Evolutionary conservation across 306 rosid species (phyloP).

Genomic region (Lagenaria siceraria): DNA sequence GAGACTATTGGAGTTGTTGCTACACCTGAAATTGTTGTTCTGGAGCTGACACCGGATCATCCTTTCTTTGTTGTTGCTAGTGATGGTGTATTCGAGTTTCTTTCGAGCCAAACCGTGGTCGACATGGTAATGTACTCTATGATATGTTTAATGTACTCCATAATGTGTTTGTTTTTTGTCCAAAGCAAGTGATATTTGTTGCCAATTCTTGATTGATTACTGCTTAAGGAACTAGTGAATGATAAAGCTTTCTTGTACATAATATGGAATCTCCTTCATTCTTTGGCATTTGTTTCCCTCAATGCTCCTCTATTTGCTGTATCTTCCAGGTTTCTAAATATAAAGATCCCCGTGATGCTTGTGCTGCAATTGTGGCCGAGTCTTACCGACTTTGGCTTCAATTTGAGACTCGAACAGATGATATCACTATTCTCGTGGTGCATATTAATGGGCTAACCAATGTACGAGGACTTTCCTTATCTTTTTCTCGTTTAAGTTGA

Average conservation of each 20-base stretch:
- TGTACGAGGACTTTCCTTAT: slow-evolving; percentile 30
- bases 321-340: slow-evolving; percentile 64
- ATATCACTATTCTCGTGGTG: slow-evolving; percentile 90
- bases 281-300: neutral
- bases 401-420: slow-evolving; percentile 98
- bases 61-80: slow-evolving; percentile 96
- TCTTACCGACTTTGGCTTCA: slow-evolving; percentile 97
- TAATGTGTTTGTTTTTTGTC: neutral
- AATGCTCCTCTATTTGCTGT: slow-evolving; percentile 9
- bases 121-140: slow-evolving; percentile 63
- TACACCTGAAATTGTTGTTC: slow-evolving; percentile 77
- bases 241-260: neutral
- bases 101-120: slow-evolving; percentile 88
- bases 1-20: slow-evolving; percentile 95
- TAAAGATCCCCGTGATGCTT: slow-evolving; percentile 97
- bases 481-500: neutral
- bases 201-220: neutral
- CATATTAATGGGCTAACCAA: slow-evolving; percentile 70
- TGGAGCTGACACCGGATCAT: slow-evolving; percentile 67
- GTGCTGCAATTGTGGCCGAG: slow-evolving; percentile 97
- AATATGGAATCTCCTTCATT: neutral
- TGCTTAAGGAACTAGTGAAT: neutral
- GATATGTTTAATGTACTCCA: slow-evolving; percentile 1
- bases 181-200: neutral
- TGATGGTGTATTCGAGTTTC: slow-evolving; percentile 96